phyloP scores from a whole-genome alignment of 2,329 filamentous ascomycete species.

The Colletotrichum sp. region DNA sequence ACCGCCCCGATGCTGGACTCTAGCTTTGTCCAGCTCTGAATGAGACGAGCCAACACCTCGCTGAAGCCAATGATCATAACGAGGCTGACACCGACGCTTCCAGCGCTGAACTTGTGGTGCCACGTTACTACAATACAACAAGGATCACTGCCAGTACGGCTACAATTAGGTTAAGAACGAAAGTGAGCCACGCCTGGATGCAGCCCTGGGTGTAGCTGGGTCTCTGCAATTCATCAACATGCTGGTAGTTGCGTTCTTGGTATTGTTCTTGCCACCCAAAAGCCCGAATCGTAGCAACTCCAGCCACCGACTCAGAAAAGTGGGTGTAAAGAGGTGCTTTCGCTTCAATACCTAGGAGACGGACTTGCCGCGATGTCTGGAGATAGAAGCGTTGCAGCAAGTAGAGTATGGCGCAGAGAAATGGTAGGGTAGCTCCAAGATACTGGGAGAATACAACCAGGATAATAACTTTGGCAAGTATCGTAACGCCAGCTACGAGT shows the following conservation, averaged over 20 bases:
- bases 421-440: conserved; percentile 29
- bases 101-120: conserved; percentile 29
- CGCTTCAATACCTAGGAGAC: conserved; percentile 34
- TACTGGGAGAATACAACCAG: conserved; percentile 13
- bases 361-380: conserved; percentile 36
- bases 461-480: not conserved
- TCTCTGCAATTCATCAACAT: not conserved
- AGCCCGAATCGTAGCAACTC: conserved; percentile 23
- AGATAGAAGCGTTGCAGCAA: conserved; percentile 35
- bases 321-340: conserved; percentile 36
- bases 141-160: not conserved
- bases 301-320: conserved; percentile 27
- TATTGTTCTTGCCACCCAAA: conserved; percentile 11
- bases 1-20: conserved; percentile 8
- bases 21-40: conserved; percentile 25
- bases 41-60: not conserved
- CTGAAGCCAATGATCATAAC: conserved; percentile 15
- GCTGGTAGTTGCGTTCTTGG: not conserved
- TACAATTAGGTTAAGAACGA: not conserved
- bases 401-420: conserved; percentile 27
- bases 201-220: not conserved
- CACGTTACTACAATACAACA: conserved; percentile 10
- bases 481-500: not conserved
- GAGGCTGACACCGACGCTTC: conserved; percentile 26
- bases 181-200: not conserved